Conservation (phyloP, 2,329 filamentous ascomycete genomes). For the Malbranchea cinnamomea region DNA sequence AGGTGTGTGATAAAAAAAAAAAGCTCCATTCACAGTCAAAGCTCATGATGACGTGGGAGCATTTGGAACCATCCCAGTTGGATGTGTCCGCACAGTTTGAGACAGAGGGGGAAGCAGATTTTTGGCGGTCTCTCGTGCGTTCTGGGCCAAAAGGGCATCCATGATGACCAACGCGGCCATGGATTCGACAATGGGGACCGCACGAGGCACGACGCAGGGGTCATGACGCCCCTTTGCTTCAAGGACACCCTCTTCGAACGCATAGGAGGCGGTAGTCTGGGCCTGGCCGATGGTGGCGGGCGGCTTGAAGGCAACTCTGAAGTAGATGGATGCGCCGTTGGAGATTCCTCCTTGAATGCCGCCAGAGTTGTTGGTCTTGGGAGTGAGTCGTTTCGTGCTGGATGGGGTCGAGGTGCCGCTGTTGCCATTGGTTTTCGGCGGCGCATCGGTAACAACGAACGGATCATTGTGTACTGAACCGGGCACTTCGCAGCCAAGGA, state of each 20-base stretch:
- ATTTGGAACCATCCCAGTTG: slow-evolving; percentile 12
- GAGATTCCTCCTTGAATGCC: slow-evolving; percentile 92
- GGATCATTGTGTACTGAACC: slow-evolving; percentile 88
- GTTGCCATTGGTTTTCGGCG: slow-evolving; percentile 18
- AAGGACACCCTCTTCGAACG: slow-evolving; percentile 58
- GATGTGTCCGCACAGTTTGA: slow-evolving; percentile 21
- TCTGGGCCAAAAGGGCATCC: slow-evolving; percentile 74
- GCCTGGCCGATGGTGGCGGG: slow-evolving; percentile 84
- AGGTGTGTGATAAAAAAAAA: no score
- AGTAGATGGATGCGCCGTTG: slow-evolving; percentile 88
- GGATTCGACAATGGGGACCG: slow-evolving; percentile 57
- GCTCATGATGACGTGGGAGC: no score
- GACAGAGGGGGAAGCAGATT: slow-evolving; percentile 30
- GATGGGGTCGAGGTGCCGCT: slow-evolving; percentile 11
- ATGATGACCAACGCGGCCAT: slow-evolving; percentile 84
- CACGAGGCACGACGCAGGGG: slow-evolving; percentile 78
- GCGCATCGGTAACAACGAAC: slow-evolving; percentile 48
- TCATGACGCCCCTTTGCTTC: slow-evolving; percentile 91
- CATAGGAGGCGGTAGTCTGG: slow-evolving; percentile 70
- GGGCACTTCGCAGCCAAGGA: slow-evolving; percentile 69
- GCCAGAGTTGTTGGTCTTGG: slow-evolving; percentile 87
- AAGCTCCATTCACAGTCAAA: no score
- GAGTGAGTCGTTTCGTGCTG: slow-evolving; percentile 49
- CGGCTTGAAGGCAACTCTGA: slow-evolving; percentile 88
- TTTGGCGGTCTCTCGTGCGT: slow-evolving; percentile 41